Evolutionary conservation across 2,329 filamentous ascomycete species (phyloP).

Genomic region (Metarhizium rileyi): DNA sequence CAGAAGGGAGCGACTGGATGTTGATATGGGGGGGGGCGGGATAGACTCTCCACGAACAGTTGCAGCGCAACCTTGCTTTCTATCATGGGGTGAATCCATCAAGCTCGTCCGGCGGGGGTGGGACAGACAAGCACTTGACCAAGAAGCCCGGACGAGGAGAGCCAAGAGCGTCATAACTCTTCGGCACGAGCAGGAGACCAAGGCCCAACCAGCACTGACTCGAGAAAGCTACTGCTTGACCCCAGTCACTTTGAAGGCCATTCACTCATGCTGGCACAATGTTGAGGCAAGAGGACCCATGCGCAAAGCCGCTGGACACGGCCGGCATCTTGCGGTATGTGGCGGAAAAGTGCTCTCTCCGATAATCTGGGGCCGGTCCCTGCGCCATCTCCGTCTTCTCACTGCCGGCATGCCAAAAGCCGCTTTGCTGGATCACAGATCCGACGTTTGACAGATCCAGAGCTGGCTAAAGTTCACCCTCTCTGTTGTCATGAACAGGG

Average conservation of each 20-base stretch:
- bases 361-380: conserved; percentile 8
- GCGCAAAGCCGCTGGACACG: background rate
- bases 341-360: conserved; percentile 10
- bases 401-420: conserved; percentile 4
- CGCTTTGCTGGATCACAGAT: conserved; percentile 4
- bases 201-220: background rate
- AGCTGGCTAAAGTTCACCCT: background rate
- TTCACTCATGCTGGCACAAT: background rate
- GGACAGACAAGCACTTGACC: background rate
- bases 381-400: background rate
- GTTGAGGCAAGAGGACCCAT: background rate
- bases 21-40: no score
- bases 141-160: background rate
- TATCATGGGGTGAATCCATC: background rate
- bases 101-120: background rate
- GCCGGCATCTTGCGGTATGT: conserved; percentile 5
- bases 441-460: background rate
- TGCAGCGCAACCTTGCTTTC: background rate
- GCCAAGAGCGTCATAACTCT: background rate
- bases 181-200: background rate
- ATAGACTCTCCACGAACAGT: background rate
- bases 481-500: background rate
- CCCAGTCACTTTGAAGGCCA: background rate
- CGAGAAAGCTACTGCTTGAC: background rate
- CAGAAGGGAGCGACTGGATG: background rate